phyloP scores from a whole-genome alignment of 2,329 filamentous ascomycete species.

The Epichloe festucae region DNA sequence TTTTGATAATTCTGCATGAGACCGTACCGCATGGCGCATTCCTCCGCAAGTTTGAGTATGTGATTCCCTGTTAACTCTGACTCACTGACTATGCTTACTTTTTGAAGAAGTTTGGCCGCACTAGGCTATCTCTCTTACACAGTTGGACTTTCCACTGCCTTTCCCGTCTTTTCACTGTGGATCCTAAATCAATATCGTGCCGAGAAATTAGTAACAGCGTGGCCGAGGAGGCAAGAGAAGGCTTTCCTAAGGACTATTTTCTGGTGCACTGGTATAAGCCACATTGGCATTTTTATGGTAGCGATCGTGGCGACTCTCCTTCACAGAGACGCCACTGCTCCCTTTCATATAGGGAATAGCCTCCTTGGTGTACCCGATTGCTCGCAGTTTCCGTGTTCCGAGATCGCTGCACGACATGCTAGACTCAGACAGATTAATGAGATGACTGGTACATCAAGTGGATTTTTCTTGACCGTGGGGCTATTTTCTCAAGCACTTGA shows the following conservation, averaged over 20 bases:
- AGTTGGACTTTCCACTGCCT: not conserved
- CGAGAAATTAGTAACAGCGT: not conserved
- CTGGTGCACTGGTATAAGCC: slow-evolving; percentile 2
- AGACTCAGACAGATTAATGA: slow-evolving; percentile 9
- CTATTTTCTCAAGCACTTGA: not conserved
- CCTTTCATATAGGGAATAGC: slow-evolving; percentile 5
- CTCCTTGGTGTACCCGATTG: slow-evolving; percentile 4
- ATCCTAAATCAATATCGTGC: not conserved
- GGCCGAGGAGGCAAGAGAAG: not conserved
- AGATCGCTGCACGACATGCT: not conserved
- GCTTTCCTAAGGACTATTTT: slow-evolving; percentile 1
- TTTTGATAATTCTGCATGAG: slow-evolving; percentile 3
- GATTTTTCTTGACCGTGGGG: slow-evolving; percentile 6
- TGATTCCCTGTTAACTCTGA: not conserved
- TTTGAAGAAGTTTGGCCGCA: not conserved
- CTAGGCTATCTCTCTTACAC: not conserved
- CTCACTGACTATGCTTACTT: not conserved
- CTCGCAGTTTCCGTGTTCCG: not conserved
- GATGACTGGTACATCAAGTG: slow-evolving; percentile 9
- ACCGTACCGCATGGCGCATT: not conserved
- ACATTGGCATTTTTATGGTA: slow-evolving; percentile 6
- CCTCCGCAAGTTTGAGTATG: not conserved
- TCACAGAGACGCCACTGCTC: not conserved
- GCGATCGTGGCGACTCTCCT: slow-evolving; percentile 2
- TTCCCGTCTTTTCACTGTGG: not conserved